A percentile compares a stretch with the other conserved stretches of the same genome.
Evolutionary conservation across 1,139 yeast genomes (phyloP).

Genomic region (Diutina ranongensis): DNA sequence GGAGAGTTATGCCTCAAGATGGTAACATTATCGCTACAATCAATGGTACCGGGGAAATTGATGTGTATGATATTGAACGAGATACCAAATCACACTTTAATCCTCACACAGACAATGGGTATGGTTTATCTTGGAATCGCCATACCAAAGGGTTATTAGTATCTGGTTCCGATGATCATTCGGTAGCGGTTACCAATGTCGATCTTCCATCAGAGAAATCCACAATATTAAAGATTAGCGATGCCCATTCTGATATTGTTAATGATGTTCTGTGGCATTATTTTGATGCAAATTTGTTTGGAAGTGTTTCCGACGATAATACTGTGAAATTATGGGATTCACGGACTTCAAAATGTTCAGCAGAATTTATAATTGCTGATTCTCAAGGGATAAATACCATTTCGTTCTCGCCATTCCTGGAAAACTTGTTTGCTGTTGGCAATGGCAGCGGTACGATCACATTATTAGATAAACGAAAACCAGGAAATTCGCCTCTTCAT

Average conservation of each 20-base stretch:
- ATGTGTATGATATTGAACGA: slow-evolving; percentile 40
- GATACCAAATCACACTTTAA: slow-evolving; percentile 21
- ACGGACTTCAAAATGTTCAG: slow-evolving; percentile 18
- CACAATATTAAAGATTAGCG: slow-evolving; percentile 14
- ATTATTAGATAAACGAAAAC: slow-evolving; percentile 46
- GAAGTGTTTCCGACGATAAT: slow-evolving; percentile 62
- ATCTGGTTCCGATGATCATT: slow-evolving; percentile 54
- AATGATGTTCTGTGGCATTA: slow-evolving; percentile 69
- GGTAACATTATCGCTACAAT: slow-evolving; percentile 63
- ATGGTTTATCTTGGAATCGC: slow-evolving; percentile 59
- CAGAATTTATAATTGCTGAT: slow-evolving; percentile 20
- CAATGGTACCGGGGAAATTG: slow-evolving; percentile 64
- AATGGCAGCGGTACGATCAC: slow-evolving; percentile 58
- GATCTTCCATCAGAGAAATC: slow-evolving; percentile 9
- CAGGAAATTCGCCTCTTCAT: slow-evolving; percentile 30
- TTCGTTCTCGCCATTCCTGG: slow-evolving; percentile 52
- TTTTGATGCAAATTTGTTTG: slow-evolving; percentile 39
- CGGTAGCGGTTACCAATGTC: slow-evolving; percentile 46
- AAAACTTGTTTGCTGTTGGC: slow-evolving; percentile 53
- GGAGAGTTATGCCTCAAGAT: slow-evolving; percentile 71
- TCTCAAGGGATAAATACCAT: slow-evolving; percentile 47
- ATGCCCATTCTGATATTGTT: slow-evolving; percentile 44
- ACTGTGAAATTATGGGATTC: slow-evolving; percentile 32
- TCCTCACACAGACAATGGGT: slow-evolving; percentile 60
- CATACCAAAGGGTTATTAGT: slow-evolving; percentile 36